Percentiles rank a stretch among this genome's conserved stretches.
Conservation (phyloP, 208 protist species). For the Trypanosoma theileri region DNA sequence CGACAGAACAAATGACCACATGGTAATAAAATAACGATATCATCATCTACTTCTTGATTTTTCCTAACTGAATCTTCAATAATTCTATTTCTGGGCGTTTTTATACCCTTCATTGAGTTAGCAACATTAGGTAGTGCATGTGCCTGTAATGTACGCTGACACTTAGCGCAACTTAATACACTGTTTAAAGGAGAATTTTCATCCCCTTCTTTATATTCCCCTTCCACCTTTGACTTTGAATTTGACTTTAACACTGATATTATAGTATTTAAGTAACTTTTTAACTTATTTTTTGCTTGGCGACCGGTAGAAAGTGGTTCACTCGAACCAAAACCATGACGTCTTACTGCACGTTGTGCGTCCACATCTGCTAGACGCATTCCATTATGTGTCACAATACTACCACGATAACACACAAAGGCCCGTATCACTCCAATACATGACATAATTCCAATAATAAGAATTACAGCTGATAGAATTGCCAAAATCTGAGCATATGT, state of each 20-base stretch:
- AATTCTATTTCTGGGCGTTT: neutral
- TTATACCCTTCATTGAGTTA: conserved; percentile 18
- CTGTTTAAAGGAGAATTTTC: neutral
- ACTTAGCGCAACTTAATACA: conserved; percentile 7
- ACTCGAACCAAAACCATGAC: conserved; percentile 42
- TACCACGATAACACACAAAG: conserved; percentile 19
- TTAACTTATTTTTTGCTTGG: neutral
- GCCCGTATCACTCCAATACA: conserved; percentile 23
- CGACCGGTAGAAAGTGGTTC: conserved; percentile 10
- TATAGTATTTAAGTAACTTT: neutral
- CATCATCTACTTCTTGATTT: conserved; percentile 25
- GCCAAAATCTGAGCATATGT: conserved; percentile 27
- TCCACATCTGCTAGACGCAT: conserved; percentile 21
- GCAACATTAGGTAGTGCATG: conserved; percentile 9
- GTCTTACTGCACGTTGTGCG: conserved; percentile 39
- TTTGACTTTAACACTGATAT: conserved; percentile 12
- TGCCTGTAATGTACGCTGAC: conserved; percentile 10
- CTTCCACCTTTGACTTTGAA: conserved; percentile 1
- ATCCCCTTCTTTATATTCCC: neutral
- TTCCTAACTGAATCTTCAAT: neutral
- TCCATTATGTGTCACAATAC: conserved; percentile 16
- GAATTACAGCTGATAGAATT: conserved; percentile 27
- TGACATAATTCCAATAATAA: conserved; percentile 32
- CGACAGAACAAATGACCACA: conserved; percentile 41
- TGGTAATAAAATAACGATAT: conserved; percentile 37